These are phyloP conservation scores for Hemileia vastatrix DNA, from an alignment of 1,284 basidiomycete species.

Conservation along the genomic window DNA sequence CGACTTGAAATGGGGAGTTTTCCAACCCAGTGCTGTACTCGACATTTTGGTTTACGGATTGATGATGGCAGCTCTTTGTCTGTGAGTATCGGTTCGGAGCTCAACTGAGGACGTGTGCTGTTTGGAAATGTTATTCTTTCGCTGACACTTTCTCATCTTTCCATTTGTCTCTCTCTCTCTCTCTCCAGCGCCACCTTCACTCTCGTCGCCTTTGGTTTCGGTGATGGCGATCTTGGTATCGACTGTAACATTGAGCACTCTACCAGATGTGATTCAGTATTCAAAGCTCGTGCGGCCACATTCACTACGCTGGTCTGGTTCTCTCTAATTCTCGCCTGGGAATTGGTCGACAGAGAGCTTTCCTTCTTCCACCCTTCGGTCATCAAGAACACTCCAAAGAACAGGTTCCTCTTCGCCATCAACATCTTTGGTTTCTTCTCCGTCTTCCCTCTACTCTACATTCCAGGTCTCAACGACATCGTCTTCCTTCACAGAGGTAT, in stretches of 20 bases:
- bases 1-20: constrained; percentile 22
- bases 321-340: constrained; percentile 45
- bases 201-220: constrained; percentile 33
- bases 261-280: constrained; percentile 39
- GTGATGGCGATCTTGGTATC: constrained; percentile 34
- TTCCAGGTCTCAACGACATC: constrained; percentile 45
- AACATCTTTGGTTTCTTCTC: constrained; percentile 47
- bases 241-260: constrained; percentile 41
- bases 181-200: constrained; percentile 27
- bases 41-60: constrained; percentile 56
- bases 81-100: constrained; percentile 49
- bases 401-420: constrained; percentile 39
- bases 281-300: constrained; percentile 43
- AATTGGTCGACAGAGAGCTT: constrained; percentile 40
- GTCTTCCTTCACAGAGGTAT: constrained; percentile 42
- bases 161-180: neutral
- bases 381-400: constrained; percentile 35
- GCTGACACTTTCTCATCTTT: constrained; percentile 22
- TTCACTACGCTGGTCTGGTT: constrained; percentile 42
- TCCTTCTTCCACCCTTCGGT: constrained; percentile 43
- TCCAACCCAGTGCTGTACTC: too few relatives aligned
- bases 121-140: constrained; percentile 51
- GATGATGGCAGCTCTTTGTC: constrained; percentile 54
- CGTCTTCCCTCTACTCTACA: constrained; percentile 52
- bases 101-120: constrained; percentile 38